A percentile compares a stretch with the other conserved stretches of the same genome.
phyloP scores from a whole-genome alignment of 1,284 basidiomycete genomes.

The Irpex rosettiformis region DNA sequence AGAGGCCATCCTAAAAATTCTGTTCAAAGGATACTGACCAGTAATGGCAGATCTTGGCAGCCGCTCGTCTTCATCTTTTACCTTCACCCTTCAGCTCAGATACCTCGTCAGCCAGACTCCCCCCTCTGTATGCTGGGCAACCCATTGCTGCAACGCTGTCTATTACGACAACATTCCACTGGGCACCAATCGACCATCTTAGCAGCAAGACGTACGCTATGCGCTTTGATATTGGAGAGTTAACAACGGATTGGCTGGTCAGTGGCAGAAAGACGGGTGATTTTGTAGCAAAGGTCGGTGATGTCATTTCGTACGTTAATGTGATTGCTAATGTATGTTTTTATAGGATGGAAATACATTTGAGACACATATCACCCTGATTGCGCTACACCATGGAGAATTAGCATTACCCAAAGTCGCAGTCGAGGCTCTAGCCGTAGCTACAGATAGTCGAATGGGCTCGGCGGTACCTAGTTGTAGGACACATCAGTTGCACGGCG shows the following conservation, averaged over 20 bases:
- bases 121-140: conserved; percentile 73
- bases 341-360: conserved; percentile 55
- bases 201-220: conserved; percentile 48
- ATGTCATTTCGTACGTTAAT: not conserved
- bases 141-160: conserved; percentile 63
- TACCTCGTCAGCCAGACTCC: conserved; percentile 23
- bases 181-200: conserved; percentile 51
- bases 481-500: conserved; percentile 74
- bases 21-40: too few relatives aligned
- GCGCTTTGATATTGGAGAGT: conserved; percentile 75
- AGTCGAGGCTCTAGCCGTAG: conserved; percentile 54
- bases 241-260: conserved; percentile 77
- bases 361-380: conserved; percentile 61
- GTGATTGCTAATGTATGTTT: conserved; percentile 7
- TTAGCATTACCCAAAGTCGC: conserved; percentile 67
- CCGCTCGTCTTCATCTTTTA: conserved; percentile 56
- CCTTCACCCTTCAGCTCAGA: conserved; percentile 29
- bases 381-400: conserved; percentile 77
- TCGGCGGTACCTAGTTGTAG: conserved; percentile 63
- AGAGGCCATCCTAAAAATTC: conserved; percentile 29
- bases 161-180: conserved; percentile 71
- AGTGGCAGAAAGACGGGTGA: conserved; percentile 79
- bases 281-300: conserved; percentile 60
- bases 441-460: conserved; percentile 50
- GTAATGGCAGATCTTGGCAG: conserved; percentile 59